Evolutionary conservation across 768 basidiomycete species (phyloP).

Genomic region (Clitopilus hobsonii): DNA sequence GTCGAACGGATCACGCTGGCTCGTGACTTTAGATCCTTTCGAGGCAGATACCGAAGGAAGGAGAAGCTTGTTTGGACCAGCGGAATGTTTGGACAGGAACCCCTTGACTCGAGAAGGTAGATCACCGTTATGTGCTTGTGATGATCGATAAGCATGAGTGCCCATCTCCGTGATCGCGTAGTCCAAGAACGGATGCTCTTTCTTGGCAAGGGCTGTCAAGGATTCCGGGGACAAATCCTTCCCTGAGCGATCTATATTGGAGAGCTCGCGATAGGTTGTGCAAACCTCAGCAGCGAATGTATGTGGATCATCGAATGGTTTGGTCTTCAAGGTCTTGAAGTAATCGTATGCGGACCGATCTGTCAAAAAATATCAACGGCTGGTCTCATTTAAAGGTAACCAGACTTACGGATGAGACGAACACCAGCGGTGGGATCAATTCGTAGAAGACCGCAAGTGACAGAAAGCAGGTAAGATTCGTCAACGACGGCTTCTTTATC

Average conservation of each 20-base stretch:
- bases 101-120: too few relatives aligned
- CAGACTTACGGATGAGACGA: neutral
- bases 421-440: neutral
- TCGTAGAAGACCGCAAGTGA: neutral
- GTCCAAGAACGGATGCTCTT: too few relatives aligned
- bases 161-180: too few relatives aligned
- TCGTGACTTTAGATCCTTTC: neutral
- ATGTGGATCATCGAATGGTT: neutral
- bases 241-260: neutral
- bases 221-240: neutral
- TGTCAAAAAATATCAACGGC: neutral
- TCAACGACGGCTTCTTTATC: neutral
- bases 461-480: neutral
- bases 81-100: too few relatives aligned
- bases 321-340: neutral
- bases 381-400: neutral
- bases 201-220: neutral
- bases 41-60: neutral
- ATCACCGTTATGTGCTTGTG: too few relatives aligned
- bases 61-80: too few relatives aligned
- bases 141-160: too few relatives aligned
- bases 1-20: neutral
- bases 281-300: neutral
- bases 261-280: neutral
- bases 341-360: neutral